phyloP scores from a whole-genome alignment of 176 grass and related monocot genomes.

The Aegilops tauschii region DNA sequence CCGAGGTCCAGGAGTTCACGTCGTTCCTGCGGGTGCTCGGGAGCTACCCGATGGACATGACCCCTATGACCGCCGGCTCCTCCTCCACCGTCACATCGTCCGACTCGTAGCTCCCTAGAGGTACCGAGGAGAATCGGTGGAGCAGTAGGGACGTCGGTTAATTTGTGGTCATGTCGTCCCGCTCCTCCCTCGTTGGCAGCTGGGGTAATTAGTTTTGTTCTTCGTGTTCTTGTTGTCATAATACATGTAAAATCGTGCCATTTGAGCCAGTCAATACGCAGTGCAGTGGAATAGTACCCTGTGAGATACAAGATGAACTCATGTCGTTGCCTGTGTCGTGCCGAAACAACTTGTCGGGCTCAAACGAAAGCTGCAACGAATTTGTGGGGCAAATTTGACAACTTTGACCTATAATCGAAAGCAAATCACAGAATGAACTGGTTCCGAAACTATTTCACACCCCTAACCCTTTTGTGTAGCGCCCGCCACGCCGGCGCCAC shows the following conservation, averaged over 20 bases:
- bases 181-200: slow-evolving; percentile 14
- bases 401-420: too few relatives aligned
- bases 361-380: background rate
- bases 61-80: slow-evolving; percentile 60
- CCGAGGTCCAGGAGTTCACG: slow-evolving; percentile 91
- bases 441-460: too few relatives aligned
- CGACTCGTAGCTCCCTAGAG: background rate
- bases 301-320: background rate
- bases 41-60: slow-evolving; percentile 98
- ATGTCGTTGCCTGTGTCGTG: background rate
- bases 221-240: background rate
- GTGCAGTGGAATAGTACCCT: slow-evolving; percentile 18
- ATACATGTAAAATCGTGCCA: slow-evolving; percentile 35
- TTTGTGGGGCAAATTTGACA: background rate
- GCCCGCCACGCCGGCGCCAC: too few relatives aligned
- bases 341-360: background rate
- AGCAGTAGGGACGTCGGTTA: slow-evolving; percentile 27
- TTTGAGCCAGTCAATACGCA: background rate
- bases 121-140: slow-evolving; percentile 20
- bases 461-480: too few relatives aligned
- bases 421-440: too few relatives aligned
- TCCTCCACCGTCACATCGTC: slow-evolving; percentile 41
- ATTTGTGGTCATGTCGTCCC: slow-evolving; percentile 31
- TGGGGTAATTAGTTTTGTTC: slow-evolving; percentile 38
- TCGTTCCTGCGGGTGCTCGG: slow-evolving; percentile 85